Evolutionary conservation across 352 stramenopile species (phyloP).

Genomic region (Pythium insidiosum): DNA sequence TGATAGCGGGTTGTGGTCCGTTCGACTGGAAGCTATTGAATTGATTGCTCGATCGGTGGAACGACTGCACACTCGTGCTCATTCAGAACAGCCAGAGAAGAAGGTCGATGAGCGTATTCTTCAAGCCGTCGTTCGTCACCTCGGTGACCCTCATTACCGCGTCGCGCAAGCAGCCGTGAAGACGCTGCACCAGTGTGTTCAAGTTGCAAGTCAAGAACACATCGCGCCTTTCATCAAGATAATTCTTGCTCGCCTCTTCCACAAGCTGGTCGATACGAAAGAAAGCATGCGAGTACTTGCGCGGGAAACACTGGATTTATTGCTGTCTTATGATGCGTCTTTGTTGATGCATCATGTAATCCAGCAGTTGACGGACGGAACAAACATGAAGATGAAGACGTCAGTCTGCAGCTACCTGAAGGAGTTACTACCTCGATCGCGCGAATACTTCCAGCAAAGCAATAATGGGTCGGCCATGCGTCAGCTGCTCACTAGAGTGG

Average conservation of each 20-base stretch:
- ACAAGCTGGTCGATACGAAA: conserved; percentile 74
- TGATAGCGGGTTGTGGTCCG: conserved; percentile 53
- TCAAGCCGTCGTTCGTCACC: conserved; percentile 41
- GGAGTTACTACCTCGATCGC: conserved; percentile 36
- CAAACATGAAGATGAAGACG: conserved; percentile 73
- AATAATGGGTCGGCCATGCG: conserved; percentile 62
- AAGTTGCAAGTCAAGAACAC: conserved; percentile 26
- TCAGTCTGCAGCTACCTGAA: conserved; percentile 62
- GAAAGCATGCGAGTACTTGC: conserved; percentile 41
- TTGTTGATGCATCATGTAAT: conserved; percentile 39
- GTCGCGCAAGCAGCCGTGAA: conserved; percentile 64
- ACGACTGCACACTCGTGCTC: no score
- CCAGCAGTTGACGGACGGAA: conserved; percentile 57
- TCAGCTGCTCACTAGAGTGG: conserved; percentile 57
- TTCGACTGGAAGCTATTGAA: conserved; percentile 52
- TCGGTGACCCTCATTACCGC: conserved; percentile 67
- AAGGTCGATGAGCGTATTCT: conserved; percentile 60
- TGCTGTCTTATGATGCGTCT: conserved; percentile 37
- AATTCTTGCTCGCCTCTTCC: conserved; percentile 55
- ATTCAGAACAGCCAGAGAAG: no score
- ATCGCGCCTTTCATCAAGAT: conserved; percentile 45
- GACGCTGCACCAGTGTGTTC: conserved; percentile 41
- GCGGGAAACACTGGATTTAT: conserved; percentile 53
- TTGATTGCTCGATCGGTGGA: conserved; percentile 19
- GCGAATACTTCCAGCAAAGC: conserved; percentile 53